Evolutionary conservation across 192 early-diverging fungal species (phyloP), one percentile per base, ranked within the genome.

Genomic region (Coemansia sp.): DNA sequence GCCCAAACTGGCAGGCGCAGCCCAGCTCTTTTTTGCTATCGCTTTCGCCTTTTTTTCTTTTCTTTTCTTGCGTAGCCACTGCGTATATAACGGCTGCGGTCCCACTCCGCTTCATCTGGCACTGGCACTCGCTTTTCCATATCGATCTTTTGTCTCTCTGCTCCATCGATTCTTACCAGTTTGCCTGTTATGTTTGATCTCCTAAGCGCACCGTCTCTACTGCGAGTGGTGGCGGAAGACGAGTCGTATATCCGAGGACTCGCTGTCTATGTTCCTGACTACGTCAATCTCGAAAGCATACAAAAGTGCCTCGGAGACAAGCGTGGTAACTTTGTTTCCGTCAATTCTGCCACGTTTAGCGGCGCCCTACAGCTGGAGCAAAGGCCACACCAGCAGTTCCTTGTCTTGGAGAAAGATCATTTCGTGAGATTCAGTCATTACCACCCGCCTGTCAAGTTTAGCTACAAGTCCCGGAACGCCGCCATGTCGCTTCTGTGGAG

Each of bases 381-480:
- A 42, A 4, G 3, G 11, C 25, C 25, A 3, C 25, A 29, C 59
- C 6, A 40, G 9, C 0, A 40, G 22, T 60, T 60, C 25, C 38
- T 60, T 8, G 38, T 60, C 24, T 42, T 60, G 22, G 59, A 60
- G 14, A 24, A 14, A 22, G 22, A 25, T n/a, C 59, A 60, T 24
- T 40, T 60, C 27, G 9, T n/a, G 14, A 9, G 24, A 22, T 42
- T 36, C 38, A 40, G 22, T 19, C 20, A 14, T 10, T 14, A 40
- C 15, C 10, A 42, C 14, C 22, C 19, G 25, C 38, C 59, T 36
- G 14, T 60, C 59, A 60, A 60, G 38, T 60, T 60, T 42, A 24
- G 15, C 59, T 60, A 60, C 59, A 38, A 25, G 59, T 40, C 59
- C 14, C 25, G 37, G 15, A 60, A 60, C 59, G 39, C 39, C 38